Evolutionary conservation across 2,329 filamentous ascomycete genomes (phyloP).

Genomic region (Phyllosticta citriasiana): DNA sequence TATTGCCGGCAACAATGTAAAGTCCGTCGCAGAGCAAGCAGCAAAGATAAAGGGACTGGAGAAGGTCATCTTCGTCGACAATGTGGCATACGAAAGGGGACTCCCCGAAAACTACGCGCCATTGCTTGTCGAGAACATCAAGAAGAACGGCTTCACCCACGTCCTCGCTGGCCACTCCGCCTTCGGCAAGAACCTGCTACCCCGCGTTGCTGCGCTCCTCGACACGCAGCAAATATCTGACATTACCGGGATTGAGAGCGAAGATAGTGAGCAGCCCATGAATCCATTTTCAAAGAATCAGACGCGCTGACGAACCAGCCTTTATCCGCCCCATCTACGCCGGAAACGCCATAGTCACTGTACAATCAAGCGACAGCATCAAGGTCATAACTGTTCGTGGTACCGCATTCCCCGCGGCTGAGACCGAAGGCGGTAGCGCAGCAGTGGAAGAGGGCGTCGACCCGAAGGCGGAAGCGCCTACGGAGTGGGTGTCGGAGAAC

Average conservation of each 20-base stretch:
- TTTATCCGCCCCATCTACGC: slow-evolving; percentile 97
- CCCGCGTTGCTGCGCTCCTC: slow-evolving; percentile 80
- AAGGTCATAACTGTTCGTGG: slow-evolving; percentile 91
- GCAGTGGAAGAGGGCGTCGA: slow-evolving; percentile 73
- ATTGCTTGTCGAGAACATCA: slow-evolving; percentile 89
- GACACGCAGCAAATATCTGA: slow-evolving; percentile 93
- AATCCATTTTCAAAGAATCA: slow-evolving; percentile 5
- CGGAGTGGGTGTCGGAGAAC: slow-evolving; percentile 91
- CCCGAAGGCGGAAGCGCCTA: slow-evolving; percentile 60
- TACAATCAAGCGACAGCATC: slow-evolving; percentile 75
- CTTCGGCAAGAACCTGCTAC: slow-evolving; percentile 92
- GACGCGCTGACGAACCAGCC: slow-evolving; percentile 31
- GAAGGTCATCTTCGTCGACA: slow-evolving; percentile 84
- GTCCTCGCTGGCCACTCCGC: slow-evolving; percentile 84
- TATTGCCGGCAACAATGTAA: slow-evolving; percentile 70
- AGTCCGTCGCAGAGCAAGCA: slow-evolving; percentile 67
- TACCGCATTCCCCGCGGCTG: slow-evolving; percentile 75
- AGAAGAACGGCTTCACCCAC: slow-evolving; percentile 89
- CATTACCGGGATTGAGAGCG: slow-evolving; percentile 73
- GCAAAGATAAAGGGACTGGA: slow-evolving; percentile 84
- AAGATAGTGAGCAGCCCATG: slow-evolving; percentile 52
- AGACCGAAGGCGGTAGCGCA: slow-evolving; percentile 62
- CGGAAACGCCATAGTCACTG: slow-evolving; percentile 92
- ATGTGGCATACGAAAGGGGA: slow-evolving; percentile 84
- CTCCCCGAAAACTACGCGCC: slow-evolving; percentile 92